Percentiles rank a stretch among this genome's conserved stretches.
Evolutionary conservation across 208 protist genomes (phyloP).

Genomic region (Sergeia podlipaevii): DNA sequence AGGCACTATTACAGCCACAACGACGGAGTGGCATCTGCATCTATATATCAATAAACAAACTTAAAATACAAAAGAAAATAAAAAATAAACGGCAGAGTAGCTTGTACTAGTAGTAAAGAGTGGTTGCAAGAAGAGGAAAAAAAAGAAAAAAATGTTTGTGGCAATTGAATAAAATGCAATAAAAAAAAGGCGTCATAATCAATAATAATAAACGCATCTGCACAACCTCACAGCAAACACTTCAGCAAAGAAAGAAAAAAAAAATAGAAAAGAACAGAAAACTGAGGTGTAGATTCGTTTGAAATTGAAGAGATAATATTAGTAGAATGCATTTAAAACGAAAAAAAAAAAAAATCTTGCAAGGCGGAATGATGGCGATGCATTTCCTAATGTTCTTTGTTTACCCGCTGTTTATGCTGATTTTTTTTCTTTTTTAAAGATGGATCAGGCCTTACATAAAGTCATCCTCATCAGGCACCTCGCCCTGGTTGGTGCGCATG

Average conservation of each 20-base stretch:
- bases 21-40: too few species aligned
- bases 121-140: too few species aligned
- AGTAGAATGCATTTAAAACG: background rate
- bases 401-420: too few species aligned
- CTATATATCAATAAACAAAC: too few species aligned
- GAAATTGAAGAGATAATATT: background rate
- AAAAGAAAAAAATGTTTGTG: background rate
- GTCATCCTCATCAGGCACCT: constrained; percentile 91
- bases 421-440: background rate
- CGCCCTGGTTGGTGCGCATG: constrained; percentile 80
- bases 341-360: constrained; percentile 7
- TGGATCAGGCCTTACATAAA: constrained; percentile 84
- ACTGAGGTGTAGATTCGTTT: background rate
- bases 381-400: background rate
- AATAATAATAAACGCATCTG: constrained; percentile 2
- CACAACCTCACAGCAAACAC: background rate
- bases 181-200: constrained; percentile 4
- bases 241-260: background rate
- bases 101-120: too few species aligned
- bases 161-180: constrained; percentile 1
- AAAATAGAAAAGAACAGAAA: constrained; percentile 4
- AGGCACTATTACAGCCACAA: too few species aligned
- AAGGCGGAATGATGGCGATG: background rate
- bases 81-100: too few species aligned
- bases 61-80: background rate